phyloP scores from a whole-genome alignment of 305 asterid genomes.

The Rubia peregrina region DNA sequence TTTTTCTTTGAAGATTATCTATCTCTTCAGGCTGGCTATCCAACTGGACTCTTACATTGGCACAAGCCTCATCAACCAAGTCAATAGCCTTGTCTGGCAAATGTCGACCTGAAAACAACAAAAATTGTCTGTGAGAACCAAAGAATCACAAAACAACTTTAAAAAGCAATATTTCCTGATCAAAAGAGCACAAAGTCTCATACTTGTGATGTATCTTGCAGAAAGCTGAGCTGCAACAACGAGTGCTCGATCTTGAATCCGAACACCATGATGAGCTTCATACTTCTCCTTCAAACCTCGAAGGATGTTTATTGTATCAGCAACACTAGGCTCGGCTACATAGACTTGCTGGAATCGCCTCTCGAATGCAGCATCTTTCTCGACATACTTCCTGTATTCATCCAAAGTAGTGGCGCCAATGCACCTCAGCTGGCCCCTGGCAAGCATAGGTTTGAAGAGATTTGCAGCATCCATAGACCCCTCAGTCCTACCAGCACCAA shows the following conservation, averaged over 20 bases:
- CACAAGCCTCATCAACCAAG: conserved; percentile 87
- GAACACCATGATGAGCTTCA: conserved; percentile 92
- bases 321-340: conserved; percentile 80
- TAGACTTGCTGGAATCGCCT: conserved; percentile 88
- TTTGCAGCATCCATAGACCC: conserved; percentile 94
- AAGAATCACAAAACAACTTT: no score
- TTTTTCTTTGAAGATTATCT: conserved; percentile 75
- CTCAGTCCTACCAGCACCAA: conserved; percentile 83
- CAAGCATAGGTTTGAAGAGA: conserved; percentile 85
- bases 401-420: conserved; percentile 80
- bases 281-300: conserved; percentile 86
- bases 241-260: conserved; percentile 80
- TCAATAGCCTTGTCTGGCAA: conserved; percentile 90
- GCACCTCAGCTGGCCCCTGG: conserved; percentile 74
- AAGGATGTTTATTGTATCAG: conserved; percentile 60
- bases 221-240: conserved; percentile 80
- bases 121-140: neutral
- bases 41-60: conserved; percentile 80
- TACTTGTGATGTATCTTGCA: conserved; percentile 71
- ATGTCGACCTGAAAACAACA: conserved; percentile 49
- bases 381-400: conserved; percentile 80
- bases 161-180: no score
- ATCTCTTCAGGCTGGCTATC: conserved; percentile 94
- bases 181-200: neutral
- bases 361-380: conserved; percentile 92